These are phyloP conservation scores for Lactifluus volemus DNA, from an alignment of 768 basidiomycete genomes.

Conservation along the genomic window DNA sequence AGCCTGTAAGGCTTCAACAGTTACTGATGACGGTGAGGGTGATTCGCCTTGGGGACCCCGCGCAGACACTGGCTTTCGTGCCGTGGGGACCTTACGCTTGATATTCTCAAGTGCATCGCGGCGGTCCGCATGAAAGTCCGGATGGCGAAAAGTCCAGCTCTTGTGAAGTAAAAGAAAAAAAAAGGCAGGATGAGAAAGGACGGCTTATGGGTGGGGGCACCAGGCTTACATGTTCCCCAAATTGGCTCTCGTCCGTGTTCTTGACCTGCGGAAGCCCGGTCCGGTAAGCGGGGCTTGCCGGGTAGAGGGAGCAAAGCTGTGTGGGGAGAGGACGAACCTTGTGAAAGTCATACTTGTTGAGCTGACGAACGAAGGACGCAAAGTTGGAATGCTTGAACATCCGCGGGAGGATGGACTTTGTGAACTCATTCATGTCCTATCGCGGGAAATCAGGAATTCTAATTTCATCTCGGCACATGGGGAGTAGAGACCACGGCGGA, in stretches of 20 bases:
- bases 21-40: constrained; percentile 23
- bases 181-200: not conserved
- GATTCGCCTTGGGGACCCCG: constrained; percentile 21
- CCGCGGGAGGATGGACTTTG: constrained; percentile 78
- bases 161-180: constrained; percentile 5
- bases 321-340: constrained; percentile 43
- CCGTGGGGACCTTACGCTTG: constrained; percentile 47
- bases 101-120: constrained; percentile 55
- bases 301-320: not conserved
- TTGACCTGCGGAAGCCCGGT: constrained; percentile 44
- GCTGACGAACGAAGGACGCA: constrained; percentile 83
- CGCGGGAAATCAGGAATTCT: constrained; percentile 11
- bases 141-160: constrained; percentile 47
- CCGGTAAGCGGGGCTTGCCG: constrained; percentile 16
- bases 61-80: constrained; percentile 26
- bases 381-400: constrained; percentile 97
- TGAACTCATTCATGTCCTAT: constrained; percentile 93
- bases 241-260: constrained; percentile 74
- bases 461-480: constrained; percentile 5
- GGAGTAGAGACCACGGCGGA: constrained; percentile 11
- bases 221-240: constrained; percentile 44
- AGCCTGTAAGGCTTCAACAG: constrained; percentile 34
- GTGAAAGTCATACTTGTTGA: constrained; percentile 97
- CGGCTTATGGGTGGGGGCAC: constrained; percentile 25
- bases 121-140: constrained; percentile 43